Base-by-base conservation (phyloP, 2,329 filamentous ascomycete genomes). In the Pseudodiploospora longispora region DNA sequence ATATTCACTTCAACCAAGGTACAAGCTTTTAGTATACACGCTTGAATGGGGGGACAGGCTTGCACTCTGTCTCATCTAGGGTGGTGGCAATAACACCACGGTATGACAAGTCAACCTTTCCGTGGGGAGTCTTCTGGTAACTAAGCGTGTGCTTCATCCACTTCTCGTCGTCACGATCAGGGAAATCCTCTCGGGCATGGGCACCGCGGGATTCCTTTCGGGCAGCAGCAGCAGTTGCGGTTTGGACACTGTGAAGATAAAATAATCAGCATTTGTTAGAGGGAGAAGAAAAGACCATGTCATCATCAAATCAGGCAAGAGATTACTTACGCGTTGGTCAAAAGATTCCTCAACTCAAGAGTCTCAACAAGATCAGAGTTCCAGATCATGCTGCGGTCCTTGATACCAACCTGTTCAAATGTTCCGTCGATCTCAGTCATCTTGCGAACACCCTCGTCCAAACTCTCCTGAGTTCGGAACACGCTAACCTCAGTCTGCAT, bases 321-420 rank as follows among this genome's bases (percentile, higher is more conserved):
- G 6, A 38, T n/a, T 51, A 85, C 84, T 73, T 82, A 88, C 80
- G 90, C 91, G 82, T 93, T 97, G 60, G 93, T 97, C 63, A 98
- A 74, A 60, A 98, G 70, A 69, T 98, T 98, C 62, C 90, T 80
- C 61, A 97, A 76, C 72, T 98, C 93, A 45, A 98, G 81, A 6
- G 91, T 95, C 78, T 97, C 91, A 50, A 95, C 88, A 34, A 97
- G 80, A 62, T 97, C 91, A 27, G 87, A 89, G 82, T 97, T 97
- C 91, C 91, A 97, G 75, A 97, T 97, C 91, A 97, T 96, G 78
- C 87, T 94, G 68, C 93, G 86, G 69, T 97, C 91, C 80, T 95
- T 95, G 72, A 87, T 96, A 61, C 88, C 87, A 56, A 97, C 84
- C 61, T 96, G 76, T 57, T 75, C 70, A 71, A 85, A 97, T 59